phyloP scores from a whole-genome alignment of 768 basidiomycete genomes.

The Mycena metata region DNA sequence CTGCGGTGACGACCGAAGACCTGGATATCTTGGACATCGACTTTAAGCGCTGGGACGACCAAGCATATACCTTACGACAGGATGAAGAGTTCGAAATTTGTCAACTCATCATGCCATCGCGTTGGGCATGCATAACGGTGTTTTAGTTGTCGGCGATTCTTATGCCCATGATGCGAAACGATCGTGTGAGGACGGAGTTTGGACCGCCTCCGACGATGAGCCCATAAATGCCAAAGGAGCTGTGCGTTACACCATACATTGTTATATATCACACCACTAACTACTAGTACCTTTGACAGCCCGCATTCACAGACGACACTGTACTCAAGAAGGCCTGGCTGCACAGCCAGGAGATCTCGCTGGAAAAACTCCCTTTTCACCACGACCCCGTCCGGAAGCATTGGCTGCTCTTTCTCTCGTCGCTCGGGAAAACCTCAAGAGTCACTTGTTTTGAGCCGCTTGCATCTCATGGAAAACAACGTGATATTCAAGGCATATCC shows the following conservation, averaged over 20 bases:
- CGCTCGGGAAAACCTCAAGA: neutral
- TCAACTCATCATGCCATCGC: neutral
- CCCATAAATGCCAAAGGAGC: constrained; percentile 8
- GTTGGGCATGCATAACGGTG: neutral
- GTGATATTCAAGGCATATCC: constrained; percentile 4
- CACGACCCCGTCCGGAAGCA: constrained; percentile 6
- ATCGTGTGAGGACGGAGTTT: neutral
- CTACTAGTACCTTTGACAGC: neutral
- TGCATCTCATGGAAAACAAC: neutral
- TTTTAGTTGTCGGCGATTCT: neutral
- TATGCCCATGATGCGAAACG: neutral
- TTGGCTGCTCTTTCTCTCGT: constrained; percentile 9
- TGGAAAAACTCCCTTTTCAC: neutral
- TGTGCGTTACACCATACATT: neutral
- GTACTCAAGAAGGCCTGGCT: constrained; percentile 14
- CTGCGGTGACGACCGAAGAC: neutral
- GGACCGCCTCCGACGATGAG: constrained; percentile 4
- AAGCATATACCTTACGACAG: neutral
- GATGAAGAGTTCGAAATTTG: constrained; percentile 10
- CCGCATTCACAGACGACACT: neutral
- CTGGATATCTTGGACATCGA: constrained; percentile 14
- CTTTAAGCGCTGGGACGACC: neutral
- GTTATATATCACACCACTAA: neutral
- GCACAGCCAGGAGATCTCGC: neutral
- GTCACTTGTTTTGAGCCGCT: constrained; percentile 13